A percentile compares a stretch with the other conserved stretches of the same genome.
These are phyloP conservation scores for Plicaturopsis crispa DNA, from an alignment of 768 basidiomycete genomes.

Conservation along the genomic window DNA sequence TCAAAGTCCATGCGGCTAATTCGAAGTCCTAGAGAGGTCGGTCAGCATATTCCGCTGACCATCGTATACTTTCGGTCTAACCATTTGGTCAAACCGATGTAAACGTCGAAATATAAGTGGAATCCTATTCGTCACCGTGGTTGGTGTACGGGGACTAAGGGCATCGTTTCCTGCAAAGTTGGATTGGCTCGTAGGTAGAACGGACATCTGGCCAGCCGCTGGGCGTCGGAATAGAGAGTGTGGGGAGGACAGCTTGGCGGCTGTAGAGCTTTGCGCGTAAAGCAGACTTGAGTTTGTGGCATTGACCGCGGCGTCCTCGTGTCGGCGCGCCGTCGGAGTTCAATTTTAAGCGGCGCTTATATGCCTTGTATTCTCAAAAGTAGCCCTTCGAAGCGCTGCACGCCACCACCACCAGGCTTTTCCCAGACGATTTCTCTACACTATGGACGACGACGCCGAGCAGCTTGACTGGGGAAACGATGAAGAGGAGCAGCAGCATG, in stretches of 20 bases:
- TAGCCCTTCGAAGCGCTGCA: too few species aligned
- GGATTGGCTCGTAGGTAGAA: conserved; percentile 23
- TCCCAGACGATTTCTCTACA: conserved; percentile 10
- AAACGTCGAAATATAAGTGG: conserved; percentile 77
- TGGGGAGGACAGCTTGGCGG: too few species aligned
- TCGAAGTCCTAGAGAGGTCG: conserved; percentile 87
- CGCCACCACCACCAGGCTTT: too few species aligned
- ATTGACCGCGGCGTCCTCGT: too few species aligned
- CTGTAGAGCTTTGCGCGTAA: too few species aligned
- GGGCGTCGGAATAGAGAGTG: too few species aligned
- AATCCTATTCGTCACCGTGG: conserved; percentile 43
- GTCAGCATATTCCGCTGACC: too few species aligned
- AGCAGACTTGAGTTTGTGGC: too few species aligned
- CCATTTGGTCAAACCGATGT: conserved; percentile 85
- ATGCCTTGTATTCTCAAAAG: too few species aligned
- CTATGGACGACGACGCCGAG: conserved; percentile 64
- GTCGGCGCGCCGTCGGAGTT: too few species aligned
- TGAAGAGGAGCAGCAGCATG: conserved; percentile 31
- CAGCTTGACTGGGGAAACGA: conserved; percentile 64
- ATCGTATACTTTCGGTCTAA: too few species aligned
- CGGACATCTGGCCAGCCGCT: conserved; percentile 18
- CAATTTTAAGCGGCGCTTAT: too few species aligned
- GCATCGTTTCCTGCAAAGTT: neutral
- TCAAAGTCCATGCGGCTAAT: conserved; percentile 91
- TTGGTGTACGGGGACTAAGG: conserved; percentile 13